A percentile compares a stretch with the other conserved stretches of the same genome.
Conservation (phyloP, 73 alveolate species). For the Paramecium caudatum region DNA sequence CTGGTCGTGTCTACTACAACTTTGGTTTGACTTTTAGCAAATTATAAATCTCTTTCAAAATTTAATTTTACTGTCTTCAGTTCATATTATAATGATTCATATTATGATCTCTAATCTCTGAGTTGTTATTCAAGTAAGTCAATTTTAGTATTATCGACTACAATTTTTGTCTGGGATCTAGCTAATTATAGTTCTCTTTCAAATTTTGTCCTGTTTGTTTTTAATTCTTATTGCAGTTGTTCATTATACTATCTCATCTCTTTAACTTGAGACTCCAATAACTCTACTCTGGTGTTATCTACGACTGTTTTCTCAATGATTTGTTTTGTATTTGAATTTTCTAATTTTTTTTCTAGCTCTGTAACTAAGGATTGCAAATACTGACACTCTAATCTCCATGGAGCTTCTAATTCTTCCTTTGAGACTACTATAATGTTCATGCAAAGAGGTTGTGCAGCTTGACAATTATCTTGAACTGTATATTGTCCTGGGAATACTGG, state of each 20-base stretch:
- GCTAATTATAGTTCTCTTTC: too few relatives aligned
- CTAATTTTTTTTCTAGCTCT: conserved; percentile 1
- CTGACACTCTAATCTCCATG: conserved; percentile 58
- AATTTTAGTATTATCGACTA: conserved; percentile 16
- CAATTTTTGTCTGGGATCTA: too few relatives aligned
- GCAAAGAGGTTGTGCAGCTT: conserved; percentile 8
- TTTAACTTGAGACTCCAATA: too few relatives aligned
- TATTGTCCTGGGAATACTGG: background rate
- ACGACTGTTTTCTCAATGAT: conserved; percentile 11
- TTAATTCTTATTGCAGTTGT: too few relatives aligned
- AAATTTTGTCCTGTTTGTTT: too few relatives aligned
- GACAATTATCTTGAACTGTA: background rate
- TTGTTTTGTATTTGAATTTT: background rate
- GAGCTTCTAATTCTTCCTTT: conserved; percentile 53
- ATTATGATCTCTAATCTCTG: background rate
- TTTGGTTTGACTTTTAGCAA: too few relatives aligned
- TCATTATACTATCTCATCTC: too few relatives aligned
- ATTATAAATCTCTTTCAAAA: background rate
- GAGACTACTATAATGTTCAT: conserved; percentile 57
- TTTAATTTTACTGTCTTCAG: background rate
- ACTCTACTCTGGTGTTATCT: background rate
- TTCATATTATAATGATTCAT: conserved; percentile 3
- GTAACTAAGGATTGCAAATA: background rate
- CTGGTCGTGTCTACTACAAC: background rate
- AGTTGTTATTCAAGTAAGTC: background rate